Evolutionary conservation across 495 filamentous ascomycete genomes (phyloP).

Genomic region (Astrothelium macrocarpum): DNA sequence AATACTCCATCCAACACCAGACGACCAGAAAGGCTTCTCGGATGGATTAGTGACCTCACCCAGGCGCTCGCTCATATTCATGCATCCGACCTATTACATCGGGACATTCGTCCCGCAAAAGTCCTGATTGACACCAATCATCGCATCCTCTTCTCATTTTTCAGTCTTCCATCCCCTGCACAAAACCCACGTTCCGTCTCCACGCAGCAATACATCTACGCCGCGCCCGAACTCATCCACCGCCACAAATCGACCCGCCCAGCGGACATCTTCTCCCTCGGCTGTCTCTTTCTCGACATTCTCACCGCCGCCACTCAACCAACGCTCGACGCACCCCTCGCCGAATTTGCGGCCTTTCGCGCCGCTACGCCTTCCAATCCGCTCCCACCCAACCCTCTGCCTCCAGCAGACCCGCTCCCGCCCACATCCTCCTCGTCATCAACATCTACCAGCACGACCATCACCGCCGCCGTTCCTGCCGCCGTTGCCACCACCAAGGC

Average conservation of each 20-base stretch:
- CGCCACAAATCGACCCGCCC: conserved; percentile 10
- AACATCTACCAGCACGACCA: background rate
- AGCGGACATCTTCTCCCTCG: conserved; percentile 68
- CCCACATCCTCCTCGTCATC: background rate
- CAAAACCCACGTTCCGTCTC: conserved; percentile 7
- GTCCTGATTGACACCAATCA: conserved; percentile 22
- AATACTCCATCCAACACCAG: conserved; percentile 12
- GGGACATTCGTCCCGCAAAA: conserved; percentile 22
- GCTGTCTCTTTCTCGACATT: conserved; percentile 59
- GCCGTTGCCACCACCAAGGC: background rate
- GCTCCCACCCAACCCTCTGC: conserved; percentile 12
- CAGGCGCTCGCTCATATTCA: conserved; percentile 24
- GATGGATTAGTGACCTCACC: conserved; percentile 26
- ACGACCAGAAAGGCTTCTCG: conserved; percentile 20
- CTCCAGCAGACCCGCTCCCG: background rate
- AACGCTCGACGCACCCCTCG: conserved; percentile 59
- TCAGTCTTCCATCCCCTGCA: conserved; percentile 15
- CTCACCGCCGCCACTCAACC: conserved; percentile 39
- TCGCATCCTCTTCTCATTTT: conserved; percentile 19
- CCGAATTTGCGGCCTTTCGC: conserved; percentile 65
- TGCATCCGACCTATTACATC: conserved; percentile 18
- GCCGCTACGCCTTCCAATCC: conserved; percentile 18
- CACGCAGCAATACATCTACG: conserved; percentile 22
- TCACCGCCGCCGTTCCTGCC: background rate
- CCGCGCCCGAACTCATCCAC: conserved; percentile 22